Evolutionary conservation across 768 basidiomycete species (phyloP), one percentile per base, ranked within the genome.

Genomic region (Kwoniella pini): DNA sequence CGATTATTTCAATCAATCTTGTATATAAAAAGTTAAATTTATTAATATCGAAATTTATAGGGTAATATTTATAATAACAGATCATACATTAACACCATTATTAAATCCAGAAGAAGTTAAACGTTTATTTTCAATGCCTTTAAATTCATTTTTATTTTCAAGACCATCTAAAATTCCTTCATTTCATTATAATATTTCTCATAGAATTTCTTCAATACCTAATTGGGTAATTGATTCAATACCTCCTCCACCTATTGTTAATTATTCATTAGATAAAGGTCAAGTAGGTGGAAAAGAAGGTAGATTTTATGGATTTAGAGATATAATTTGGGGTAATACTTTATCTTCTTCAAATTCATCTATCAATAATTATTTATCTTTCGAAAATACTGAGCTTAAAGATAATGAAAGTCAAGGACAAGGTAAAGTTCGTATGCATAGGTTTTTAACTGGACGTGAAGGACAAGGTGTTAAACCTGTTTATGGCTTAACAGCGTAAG

Each of bases 381-480:
- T n/a, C n/a, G 33, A 36, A 36, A 15, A 15, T 36, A 15, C 33
- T 7, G 33, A 36, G 15, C 7, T 15, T 36, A 15, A 7, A 36
- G 33, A 7, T 7, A 15, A 36, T 7, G 7, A 15, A 7, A 15
- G 33, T 7, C 33, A 7, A 24, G 80, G 81, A 1, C 79, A 80
- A 2, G 76, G 82, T 39, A 74, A 72, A 5, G 80, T 83, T 17
- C 84, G 90, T 22, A 82, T 85, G 64, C 91, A 94, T 77, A 81
- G 82, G 17, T 95, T 95, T 80, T 81, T 92, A 51, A 95, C 91
- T 0, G 92, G 92, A 0, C 81, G 91, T 40, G 91, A 95, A 74
- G 85, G 83, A 2, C 86, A 87, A 13, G 91, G 91, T 0, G 84
- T 90, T 13, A 93, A 91, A 70, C 91, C 91, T n/a, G 85, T 94